These are phyloP conservation scores for Pseudogymnoascus destructans DNA, from an alignment of 2,329 filamentous ascomycete genomes.

Conservation along the genomic window DNA sequence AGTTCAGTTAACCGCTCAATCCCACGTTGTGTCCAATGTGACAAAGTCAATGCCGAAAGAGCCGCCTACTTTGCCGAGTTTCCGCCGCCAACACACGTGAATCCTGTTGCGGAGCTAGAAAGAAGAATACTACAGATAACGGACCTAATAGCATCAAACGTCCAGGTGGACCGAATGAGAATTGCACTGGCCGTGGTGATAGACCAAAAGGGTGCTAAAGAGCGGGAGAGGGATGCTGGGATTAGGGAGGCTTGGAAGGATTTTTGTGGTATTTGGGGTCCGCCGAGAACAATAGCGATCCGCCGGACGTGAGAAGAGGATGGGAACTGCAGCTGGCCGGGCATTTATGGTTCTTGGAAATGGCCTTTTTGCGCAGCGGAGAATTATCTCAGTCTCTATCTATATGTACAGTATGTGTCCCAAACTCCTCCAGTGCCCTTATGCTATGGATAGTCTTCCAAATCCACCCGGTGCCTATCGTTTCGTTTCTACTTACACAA, in stretches of 20 bases:
- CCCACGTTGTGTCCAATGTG: neutral
- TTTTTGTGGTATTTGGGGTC: neutral
- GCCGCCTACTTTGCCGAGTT: neutral
- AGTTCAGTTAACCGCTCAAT: neutral
- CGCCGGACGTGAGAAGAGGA: neutral
- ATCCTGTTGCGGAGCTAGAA: neutral
- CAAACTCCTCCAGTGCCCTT: neutral
- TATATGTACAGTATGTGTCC: slow-evolving; percentile 5
- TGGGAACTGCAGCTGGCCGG: neutral
- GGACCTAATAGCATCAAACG: neutral
- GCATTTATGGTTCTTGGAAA: neutral
- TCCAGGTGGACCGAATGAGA: neutral
- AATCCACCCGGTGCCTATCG: neutral
- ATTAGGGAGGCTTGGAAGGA: neutral
- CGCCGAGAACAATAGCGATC: neutral
- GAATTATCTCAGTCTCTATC: slow-evolving; percentile 1
- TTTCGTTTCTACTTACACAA: slow-evolving; percentile 6
- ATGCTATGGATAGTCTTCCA: neutral
- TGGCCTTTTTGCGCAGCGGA: neutral
- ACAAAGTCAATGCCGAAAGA: neutral
- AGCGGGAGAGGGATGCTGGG: neutral
- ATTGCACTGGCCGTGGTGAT: neutral
- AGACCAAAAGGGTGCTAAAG: neutral
- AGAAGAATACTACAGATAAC: neutral
- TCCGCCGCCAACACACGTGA: neutral